Percentiles rank a stretch among this genome's conserved stretches.
Evolutionary conservation across 352 stramenopile species (phyloP).

Genomic region (Globisporangium radiosum): DNA sequence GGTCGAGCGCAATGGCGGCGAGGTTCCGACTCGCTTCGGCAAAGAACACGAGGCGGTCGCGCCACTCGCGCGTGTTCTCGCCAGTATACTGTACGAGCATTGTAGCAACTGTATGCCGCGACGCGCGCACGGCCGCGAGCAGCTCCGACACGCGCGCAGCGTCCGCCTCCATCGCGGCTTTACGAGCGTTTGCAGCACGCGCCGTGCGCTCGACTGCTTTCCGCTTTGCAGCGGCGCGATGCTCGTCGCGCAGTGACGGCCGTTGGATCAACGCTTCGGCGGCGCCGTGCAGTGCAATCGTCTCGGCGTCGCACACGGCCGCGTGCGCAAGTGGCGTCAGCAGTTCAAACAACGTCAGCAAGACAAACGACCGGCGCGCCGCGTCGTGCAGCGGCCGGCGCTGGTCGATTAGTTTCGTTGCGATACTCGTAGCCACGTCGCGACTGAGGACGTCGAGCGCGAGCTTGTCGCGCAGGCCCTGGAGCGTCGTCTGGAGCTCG

Average conservation of each 20-base stretch:
- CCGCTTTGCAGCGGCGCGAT: neutral
- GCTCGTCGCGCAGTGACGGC: slow-evolving; percentile 18
- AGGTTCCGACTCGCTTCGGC: slow-evolving; percentile 15
- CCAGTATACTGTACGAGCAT: slow-evolving; percentile 7
- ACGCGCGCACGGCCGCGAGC: neutral
- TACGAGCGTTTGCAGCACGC: neutral
- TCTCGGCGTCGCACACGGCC: slow-evolving; percentile 25
- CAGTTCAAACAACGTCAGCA: neutral
- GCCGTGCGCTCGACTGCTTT: neutral
- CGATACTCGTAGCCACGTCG: slow-evolving; percentile 1
- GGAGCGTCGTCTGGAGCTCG: slow-evolving; percentile 30
- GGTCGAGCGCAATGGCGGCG: slow-evolving; percentile 1
- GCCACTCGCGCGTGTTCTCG: slow-evolving; percentile 5
- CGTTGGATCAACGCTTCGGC: slow-evolving; percentile 39
- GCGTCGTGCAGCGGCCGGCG: too few relatives aligned
- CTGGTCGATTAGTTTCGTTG: neutral
- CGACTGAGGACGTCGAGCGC: slow-evolving; percentile 8
- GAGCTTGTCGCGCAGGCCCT: slow-evolving; percentile 22
- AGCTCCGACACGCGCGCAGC: slow-evolving; percentile 2
- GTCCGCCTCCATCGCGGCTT: neutral
- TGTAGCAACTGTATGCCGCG: slow-evolving; percentile 1
- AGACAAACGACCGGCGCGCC: neutral
- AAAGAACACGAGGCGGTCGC: slow-evolving; percentile 8
- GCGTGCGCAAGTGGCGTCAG: slow-evolving; percentile 13
- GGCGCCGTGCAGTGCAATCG: slow-evolving; percentile 35